Evolutionary conservation across 2,329 filamentous ascomycete species (phyloP).

Genomic region (Aspergillus sp.): DNA sequence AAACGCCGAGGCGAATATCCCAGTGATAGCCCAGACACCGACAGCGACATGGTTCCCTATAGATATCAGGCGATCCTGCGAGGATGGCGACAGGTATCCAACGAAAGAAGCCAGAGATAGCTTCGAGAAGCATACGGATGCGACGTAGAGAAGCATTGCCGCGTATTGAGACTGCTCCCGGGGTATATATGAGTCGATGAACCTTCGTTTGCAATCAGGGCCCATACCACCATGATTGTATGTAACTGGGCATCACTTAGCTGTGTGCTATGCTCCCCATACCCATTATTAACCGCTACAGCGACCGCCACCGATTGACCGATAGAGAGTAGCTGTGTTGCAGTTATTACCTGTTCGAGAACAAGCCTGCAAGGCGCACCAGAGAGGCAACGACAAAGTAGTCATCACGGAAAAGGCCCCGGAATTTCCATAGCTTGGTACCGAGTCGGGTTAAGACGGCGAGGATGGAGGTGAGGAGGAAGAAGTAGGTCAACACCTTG

Average conservation of each 20-base stretch:
- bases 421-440: conserved; percentile 14
- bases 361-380: conserved; percentile 2
- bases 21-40: conserved; percentile 6
- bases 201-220: not conserved
- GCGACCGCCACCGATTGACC: conserved; percentile 12
- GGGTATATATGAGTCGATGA: not conserved
- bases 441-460: conserved; percentile 13
- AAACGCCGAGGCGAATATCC: conserved; percentile 9
- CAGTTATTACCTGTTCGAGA: not conserved
- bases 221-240: conserved; percentile 13
- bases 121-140: conserved; percentile 15
- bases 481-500: conserved; percentile 13
- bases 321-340: conserved; percentile 8
- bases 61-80: too few relatives aligned
- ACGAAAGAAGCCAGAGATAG: conserved; percentile 16
- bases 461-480: conserved; percentile 12
- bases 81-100: conserved; percentile 10
- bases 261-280: conserved; percentile 11
- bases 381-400: conserved; percentile 11
- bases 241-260: conserved; percentile 8
- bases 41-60: too few relatives aligned
- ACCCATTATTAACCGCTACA: conserved; percentile 13
- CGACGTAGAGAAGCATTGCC: conserved; percentile 11
- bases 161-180: conserved; percentile 15
- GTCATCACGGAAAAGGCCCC: conserved; percentile 13